Conservation (phyloP, 164 flowering plant genomes). For the Nymphaea thermarum region DNA sequence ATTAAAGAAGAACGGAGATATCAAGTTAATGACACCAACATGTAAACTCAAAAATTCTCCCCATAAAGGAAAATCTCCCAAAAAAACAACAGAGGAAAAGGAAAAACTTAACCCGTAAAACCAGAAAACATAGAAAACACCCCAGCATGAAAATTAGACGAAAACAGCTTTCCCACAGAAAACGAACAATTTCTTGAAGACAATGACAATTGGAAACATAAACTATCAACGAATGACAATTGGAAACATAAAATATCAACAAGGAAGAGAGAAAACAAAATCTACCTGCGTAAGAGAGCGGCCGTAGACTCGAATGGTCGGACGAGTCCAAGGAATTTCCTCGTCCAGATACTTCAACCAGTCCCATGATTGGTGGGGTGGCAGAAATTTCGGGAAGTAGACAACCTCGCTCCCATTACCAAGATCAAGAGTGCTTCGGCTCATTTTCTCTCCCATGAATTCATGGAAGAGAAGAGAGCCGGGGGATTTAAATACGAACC, state of each 20-base stretch:
- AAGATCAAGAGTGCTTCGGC: slow-evolving; percentile 25
- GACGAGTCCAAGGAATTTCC: slow-evolving; percentile 82
- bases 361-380: slow-evolving; percentile 44
- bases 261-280: background rate
- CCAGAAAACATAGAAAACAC: background rate
- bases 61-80: too few species aligned
- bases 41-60: too few species aligned
- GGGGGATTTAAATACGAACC: too few species aligned
- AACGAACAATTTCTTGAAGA: background rate
- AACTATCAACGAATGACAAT: background rate
- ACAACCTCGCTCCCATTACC: slow-evolving; percentile 70
- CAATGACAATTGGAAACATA: background rate
- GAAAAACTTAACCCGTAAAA: too few species aligned
- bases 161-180: background rate
- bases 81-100: too few species aligned
- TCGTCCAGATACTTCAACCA: slow-evolving; percentile 60
- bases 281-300: slow-evolving; percentile 59
- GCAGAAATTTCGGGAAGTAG: slow-evolving; percentile 42
- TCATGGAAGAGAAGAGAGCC: too few species aligned
- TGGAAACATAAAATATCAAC: background rate
- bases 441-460: too few species aligned
- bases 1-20: too few species aligned
- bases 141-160: background rate
- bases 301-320: slow-evolving; percentile 75
- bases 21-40: too few species aligned